Percentiles rank a stretch among this genome's conserved stretches.
Evolutionary conservation across 306 rosid species (phyloP).

Genomic region (Malus orientalis): DNA sequence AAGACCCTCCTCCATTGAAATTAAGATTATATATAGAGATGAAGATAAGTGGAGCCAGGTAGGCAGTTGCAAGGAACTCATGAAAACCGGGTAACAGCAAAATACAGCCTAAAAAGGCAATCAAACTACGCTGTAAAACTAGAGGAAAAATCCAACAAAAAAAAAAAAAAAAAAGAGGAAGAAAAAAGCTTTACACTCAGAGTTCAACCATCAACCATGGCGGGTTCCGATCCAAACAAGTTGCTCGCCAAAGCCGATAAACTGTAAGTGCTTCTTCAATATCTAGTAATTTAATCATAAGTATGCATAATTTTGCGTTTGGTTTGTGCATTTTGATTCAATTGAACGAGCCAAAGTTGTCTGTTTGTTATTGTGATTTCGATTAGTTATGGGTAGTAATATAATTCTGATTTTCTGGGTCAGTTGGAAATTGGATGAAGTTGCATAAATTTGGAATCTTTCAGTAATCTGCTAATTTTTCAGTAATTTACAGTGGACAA

Average conservation of each 20-base stretch:
- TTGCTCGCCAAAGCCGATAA: constrained; percentile 69
- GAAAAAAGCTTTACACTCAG: neutral
- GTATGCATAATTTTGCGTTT: neutral
- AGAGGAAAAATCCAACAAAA: neutral
- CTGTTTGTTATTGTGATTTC: neutral
- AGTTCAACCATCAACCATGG: constrained; percentile 45
- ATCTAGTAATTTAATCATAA: neutral
- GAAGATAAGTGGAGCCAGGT: neutral
- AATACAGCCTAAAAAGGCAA: too few relatives aligned
- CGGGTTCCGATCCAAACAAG: constrained; percentile 64
- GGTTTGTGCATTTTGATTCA: neutral
- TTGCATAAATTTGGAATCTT: neutral
- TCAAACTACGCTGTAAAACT: neutral
- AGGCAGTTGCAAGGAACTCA: neutral
- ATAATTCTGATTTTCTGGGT: neutral
- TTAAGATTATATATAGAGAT: too few relatives aligned
- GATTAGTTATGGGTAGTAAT: neutral
- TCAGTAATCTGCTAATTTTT: neutral
- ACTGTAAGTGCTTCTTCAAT: constrained; percentile 30
- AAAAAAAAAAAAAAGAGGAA: too few relatives aligned
- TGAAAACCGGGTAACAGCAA: neutral
- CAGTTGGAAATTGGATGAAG: neutral
- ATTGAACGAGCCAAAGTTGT: neutral
- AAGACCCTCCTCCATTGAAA: too few relatives aligned
- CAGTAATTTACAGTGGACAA: neutral